A percentile compares a stretch with the other conserved stretches of the same genome.
Conservation (phyloP, 441 rosid species). For the Aleurites moluccanus region DNA sequence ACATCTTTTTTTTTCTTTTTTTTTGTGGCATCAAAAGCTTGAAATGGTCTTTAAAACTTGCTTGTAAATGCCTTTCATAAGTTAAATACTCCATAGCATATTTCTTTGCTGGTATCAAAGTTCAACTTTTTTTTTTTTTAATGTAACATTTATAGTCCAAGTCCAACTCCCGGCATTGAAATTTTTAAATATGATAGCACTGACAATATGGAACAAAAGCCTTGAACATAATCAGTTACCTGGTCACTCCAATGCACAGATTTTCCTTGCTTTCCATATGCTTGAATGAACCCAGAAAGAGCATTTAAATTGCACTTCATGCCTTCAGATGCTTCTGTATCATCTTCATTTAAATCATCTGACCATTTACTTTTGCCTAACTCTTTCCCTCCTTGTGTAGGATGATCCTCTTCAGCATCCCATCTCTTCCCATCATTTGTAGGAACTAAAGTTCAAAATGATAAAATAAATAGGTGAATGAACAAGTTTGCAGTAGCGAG, state of each 20-base stretch:
- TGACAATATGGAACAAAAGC: slow-evolving; percentile 2
- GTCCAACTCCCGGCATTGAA: background rate
- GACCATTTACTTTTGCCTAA: slow-evolving; percentile 90
- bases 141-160: background rate
- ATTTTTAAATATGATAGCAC: background rate
- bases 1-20: no score
- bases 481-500: background rate
- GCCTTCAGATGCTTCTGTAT: slow-evolving; percentile 35
- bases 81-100: background rate
- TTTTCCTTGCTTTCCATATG: slow-evolving; percentile 51
- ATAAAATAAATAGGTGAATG: slow-evolving; percentile 11
- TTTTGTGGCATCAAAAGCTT: background rate
- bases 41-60: no score
- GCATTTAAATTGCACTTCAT: slow-evolving; percentile 44
- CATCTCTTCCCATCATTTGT: slow-evolving; percentile 41
- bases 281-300: slow-evolving; percentile 51
- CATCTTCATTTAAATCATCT: slow-evolving; percentile 59
- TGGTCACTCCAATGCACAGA: slow-evolving; percentile 87
- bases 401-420: slow-evolving; percentile 50
- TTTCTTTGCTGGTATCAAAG: background rate
- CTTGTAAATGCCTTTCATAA: background rate
- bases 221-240: slow-evolving; percentile 39
- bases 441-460: slow-evolving; percentile 34
- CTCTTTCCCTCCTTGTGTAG: slow-evolving; percentile 52
- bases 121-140: no score